phyloP scores from a whole-genome alignment of 2,329 filamentous ascomycete genomes.

The Diplodia mutila region DNA sequence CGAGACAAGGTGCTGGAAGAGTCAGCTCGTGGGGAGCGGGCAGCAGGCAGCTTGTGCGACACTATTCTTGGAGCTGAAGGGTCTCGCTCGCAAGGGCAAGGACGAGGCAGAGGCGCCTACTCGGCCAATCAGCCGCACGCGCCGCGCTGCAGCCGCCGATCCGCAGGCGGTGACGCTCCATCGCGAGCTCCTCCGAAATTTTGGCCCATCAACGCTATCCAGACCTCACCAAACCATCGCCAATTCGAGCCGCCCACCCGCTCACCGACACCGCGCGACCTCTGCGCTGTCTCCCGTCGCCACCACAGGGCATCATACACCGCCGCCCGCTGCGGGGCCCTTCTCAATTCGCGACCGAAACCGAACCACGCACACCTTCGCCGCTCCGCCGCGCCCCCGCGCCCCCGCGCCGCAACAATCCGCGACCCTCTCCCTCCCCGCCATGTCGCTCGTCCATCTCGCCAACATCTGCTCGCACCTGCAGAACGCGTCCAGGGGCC shows the following conservation, averaged over 20 bases:
- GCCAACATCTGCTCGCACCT: constrained; percentile 86
- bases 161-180: constrained; percentile 28
- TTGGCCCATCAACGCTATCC: constrained; percentile 25
- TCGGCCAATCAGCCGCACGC: constrained; percentile 22
- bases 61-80: constrained; percentile 24
- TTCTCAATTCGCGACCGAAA: background rate
- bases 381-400: background rate
- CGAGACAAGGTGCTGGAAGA: background rate
- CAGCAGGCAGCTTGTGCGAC: constrained; percentile 17
- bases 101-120: constrained; percentile 3
- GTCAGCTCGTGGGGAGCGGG: constrained; percentile 15
- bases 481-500: constrained; percentile 84
- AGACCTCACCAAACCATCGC: constrained; percentile 14
- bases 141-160: constrained; percentile 1
- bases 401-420: background rate
- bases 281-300: constrained; percentile 32
- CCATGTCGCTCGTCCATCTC: constrained; percentile 75
- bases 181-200: constrained; percentile 35
- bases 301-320: constrained; percentile 24
- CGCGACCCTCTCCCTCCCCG: constrained; percentile 28
- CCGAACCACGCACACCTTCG: background rate
- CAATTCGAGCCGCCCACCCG: constrained; percentile 6
- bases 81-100: background rate
- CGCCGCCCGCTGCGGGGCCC: constrained; percentile 3
- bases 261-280: constrained; percentile 22